These are phyloP conservation scores for Penicillium paradoxum DNA, from an alignment of 495 filamentous ascomycete species.

Conservation along the genomic window DNA sequence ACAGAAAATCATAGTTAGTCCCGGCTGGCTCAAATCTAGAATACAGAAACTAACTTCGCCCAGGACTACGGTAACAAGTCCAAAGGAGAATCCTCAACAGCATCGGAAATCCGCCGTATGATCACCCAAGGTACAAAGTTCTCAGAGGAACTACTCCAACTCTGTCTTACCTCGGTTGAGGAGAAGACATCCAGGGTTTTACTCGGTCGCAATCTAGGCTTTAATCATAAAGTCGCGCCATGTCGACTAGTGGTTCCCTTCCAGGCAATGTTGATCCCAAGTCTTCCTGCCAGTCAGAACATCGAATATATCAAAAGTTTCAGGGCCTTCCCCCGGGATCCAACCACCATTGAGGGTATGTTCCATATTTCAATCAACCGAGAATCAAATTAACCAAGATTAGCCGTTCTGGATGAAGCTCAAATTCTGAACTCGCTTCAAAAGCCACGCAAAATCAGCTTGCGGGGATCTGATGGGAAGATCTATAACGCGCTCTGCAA, in stretches of 20 bases:
- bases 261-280: constrained; percentile 77
- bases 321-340: constrained; percentile 69
- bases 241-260: constrained; percentile 83
- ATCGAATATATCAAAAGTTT: constrained; percentile 64
- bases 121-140: constrained; percentile 76
- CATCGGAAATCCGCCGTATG: constrained; percentile 58
- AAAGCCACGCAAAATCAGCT: constrained; percentile 84
- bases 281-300: constrained; percentile 69
- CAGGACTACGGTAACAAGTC: constrained; percentile 43
- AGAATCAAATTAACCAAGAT: constrained; percentile 34
- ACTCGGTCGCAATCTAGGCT: constrained; percentile 68
- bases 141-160: constrained; percentile 72
- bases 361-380: constrained; percentile 19
- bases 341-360: constrained; percentile 54
- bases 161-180: constrained; percentile 71
- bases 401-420: constrained; percentile 75
- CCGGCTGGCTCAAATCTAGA: background rate
- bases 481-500: constrained; percentile 90
- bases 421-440: constrained; percentile 87
- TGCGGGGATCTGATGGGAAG: constrained; percentile 81
- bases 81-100: constrained; percentile 34
- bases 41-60: constrained; percentile 12
- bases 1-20: constrained; percentile 40
- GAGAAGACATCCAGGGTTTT: constrained; percentile 65
- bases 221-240: constrained; percentile 77